Evolutionary conservation across 306 rosid species (phyloP), one percentile per base, ranked within the genome.

Genomic region (Pyrus pyrifolia): DNA sequence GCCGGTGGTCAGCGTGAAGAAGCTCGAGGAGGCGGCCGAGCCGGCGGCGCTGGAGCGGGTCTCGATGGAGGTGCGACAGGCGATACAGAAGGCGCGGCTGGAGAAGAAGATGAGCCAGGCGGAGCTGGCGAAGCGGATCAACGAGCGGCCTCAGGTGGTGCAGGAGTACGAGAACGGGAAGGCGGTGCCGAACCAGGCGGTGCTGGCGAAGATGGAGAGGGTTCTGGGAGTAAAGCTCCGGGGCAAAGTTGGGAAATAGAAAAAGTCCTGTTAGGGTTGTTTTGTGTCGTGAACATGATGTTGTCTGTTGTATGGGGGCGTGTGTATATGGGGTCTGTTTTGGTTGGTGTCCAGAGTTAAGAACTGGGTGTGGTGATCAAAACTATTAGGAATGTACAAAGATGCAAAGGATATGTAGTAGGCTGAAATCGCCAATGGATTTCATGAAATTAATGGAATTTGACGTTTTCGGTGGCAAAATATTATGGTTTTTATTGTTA

Each of bases 111-210:
- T 90, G 89, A 94, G 96, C 81, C 97, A 90, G 67, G 89, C 85
- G 0, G 96, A 90, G 53, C 79, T 91, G 62, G 95, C 95, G 15
- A 91, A 94, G 76, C 86, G 83, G 89, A 90, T 93, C 35, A 93
- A 87, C 72, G 97, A 91, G 79, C 76, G 91, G 17, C 84, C 84
- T 4, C 97, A 88, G 87, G 93, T 93, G 52, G 96, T 91, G 3
- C 93, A 88, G 90, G 97, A 91, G 74, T 93, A 91, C 62, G 98
- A 93, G 81, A 91, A 85, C 10, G 97, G 97, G 1, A 90, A 89
- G 61, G 98, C 98, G 0, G 87, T 91, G 57, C 91, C 89, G 23
- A 89, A 81, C 71, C 97, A 93, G 74, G 85, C 86, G 22, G 91
- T 93, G 73, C 63, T 94, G 68, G 89, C 89, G 1, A 94, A 90